A percentile compares a stretch with the other conserved stretches of the same genome.
phyloP scores from a whole-genome alignment of 2,329 filamentous ascomycete genomes.

The Geoglossum cookeanum region DNA sequence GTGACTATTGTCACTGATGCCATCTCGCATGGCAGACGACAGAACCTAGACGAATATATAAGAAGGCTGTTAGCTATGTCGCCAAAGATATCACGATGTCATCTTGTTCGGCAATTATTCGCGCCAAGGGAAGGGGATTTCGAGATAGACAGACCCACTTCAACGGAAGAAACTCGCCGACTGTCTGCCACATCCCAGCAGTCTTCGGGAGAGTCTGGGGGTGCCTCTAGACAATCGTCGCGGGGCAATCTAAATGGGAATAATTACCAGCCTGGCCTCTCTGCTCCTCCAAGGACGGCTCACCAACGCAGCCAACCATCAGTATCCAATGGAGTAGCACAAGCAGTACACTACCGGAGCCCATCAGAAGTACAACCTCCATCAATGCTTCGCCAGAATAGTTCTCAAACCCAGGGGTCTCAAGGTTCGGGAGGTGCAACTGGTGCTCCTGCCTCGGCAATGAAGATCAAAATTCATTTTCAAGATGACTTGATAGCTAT shows the following conservation, averaged over 20 bases:
- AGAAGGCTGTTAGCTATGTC: slow-evolving; percentile 76
- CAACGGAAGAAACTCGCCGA: slow-evolving; percentile 48
- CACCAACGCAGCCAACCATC: slow-evolving; percentile 22
- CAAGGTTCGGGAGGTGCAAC: slow-evolving; percentile 22
- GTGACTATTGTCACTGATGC: slow-evolving; percentile 97
- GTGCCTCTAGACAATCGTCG: slow-evolving; percentile 45
- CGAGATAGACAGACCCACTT: slow-evolving; percentile 56
- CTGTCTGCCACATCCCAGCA: slow-evolving; percentile 51
- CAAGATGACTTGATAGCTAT: slow-evolving; percentile 84
- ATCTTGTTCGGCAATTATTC: slow-evolving; percentile 78
- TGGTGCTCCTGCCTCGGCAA: slow-evolving; percentile 33
- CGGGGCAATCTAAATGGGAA: slow-evolving; percentile 42
- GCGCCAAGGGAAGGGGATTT: slow-evolving; percentile 79
- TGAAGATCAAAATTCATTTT: slow-evolving; percentile 94
- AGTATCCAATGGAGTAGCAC: slow-evolving; percentile 20
- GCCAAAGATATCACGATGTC: slow-evolving; percentile 64
- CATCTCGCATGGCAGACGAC: slow-evolving; percentile 80
- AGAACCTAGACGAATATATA: slow-evolving; percentile 89
- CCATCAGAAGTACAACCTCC: slow-evolving; percentile 13
- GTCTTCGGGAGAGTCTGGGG: slow-evolving; percentile 43
- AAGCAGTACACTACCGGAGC: slow-evolving; percentile 13
- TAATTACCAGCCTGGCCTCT: slow-evolving; percentile 33
- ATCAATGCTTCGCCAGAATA: slow-evolving; percentile 20
- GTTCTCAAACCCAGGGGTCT: slow-evolving; percentile 18
- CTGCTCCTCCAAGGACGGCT: slow-evolving; percentile 26